Evolutionary conservation across 768 basidiomycete species (phyloP).

Genomic region (Termitomyces sp.): DNA sequence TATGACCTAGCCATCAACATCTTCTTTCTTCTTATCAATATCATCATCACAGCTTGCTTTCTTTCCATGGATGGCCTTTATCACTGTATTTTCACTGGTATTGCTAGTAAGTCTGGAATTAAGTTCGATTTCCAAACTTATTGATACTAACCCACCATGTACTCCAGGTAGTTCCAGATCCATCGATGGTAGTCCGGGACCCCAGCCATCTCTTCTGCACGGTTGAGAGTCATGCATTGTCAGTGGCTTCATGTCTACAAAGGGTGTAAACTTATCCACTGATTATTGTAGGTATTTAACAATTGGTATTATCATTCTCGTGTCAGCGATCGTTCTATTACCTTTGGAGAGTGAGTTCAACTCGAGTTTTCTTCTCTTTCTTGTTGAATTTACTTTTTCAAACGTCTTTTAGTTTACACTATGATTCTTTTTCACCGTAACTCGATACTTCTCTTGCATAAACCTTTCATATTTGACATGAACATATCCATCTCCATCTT

Average conservation of each 20-base stretch:
- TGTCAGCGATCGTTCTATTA: neutral
- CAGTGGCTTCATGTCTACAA: neutral
- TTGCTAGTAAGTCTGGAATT: neutral
- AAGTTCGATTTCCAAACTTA: neutral
- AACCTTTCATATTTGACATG: neutral
- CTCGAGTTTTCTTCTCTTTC: no score
- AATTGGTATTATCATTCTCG: neutral
- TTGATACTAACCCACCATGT: neutral
- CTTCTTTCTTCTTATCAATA: no score
- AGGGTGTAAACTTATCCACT: neutral
- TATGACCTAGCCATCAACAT: no score
- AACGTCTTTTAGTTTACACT: neutral
- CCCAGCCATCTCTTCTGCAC: constrained; percentile 1
- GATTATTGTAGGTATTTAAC: neutral
- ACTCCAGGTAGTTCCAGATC: neutral
- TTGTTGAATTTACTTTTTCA: no score
- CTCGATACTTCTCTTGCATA: neutral
- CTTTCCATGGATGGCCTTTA: neutral
- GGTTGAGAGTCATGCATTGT: neutral
- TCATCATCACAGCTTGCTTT: neutral
- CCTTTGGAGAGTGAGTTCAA: neutral
- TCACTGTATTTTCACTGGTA: neutral
- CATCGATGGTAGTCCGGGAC: neutral
- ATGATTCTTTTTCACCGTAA: neutral
- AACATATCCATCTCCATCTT: neutral